These are phyloP conservation scores for Xylariales sp. DNA, from an alignment of 2,329 filamentous ascomycete genomes.

Conservation along the genomic window DNA sequence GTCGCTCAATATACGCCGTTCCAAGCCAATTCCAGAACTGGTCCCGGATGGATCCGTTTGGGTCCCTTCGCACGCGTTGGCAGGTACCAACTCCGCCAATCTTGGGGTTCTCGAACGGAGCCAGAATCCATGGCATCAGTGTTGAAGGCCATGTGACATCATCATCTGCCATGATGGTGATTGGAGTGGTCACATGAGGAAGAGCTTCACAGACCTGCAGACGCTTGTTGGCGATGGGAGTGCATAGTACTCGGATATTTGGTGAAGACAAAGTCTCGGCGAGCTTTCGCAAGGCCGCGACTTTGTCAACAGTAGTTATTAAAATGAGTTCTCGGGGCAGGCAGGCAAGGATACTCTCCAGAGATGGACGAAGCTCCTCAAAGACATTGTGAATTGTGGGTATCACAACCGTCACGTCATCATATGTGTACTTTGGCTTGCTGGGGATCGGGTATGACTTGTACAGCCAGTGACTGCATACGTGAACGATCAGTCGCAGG, in stretches of 20 bases:
- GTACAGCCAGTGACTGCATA: conserved; percentile 81
- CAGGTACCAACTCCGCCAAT: conserved; percentile 92
- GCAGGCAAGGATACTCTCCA: conserved; percentile 71
- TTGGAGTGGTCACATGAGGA: conserved; percentile 73
- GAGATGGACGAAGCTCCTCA: conserved; percentile 74
- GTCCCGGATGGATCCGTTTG: conserved; percentile 52
- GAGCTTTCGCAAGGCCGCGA: conserved; percentile 62
- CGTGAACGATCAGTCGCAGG: conserved; percentile 77
- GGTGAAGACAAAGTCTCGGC: conserved; percentile 54
- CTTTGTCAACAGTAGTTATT: conserved; percentile 80
- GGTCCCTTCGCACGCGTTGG: conserved; percentile 73
- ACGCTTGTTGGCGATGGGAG: conserved; percentile 88
- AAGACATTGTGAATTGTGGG: conserved; percentile 87
- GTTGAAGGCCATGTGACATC: conserved; percentile 90
- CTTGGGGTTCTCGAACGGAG: conserved; percentile 77
- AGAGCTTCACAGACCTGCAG: conserved; percentile 90
- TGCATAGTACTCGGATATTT: conserved; percentile 69
- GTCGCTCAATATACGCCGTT: conserved; percentile 84
- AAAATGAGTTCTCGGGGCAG: conserved; percentile 71
- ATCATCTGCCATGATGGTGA: conserved; percentile 92
- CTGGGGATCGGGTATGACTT: conserved; percentile 77
- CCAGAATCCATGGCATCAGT: conserved; percentile 85
- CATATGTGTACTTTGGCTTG: conserved; percentile 71
- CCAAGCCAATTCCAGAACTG: conserved; percentile 84
- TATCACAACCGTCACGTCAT: conserved; percentile 91